Evolutionary conservation across 495 filamentous ascomycete species (phyloP).

Genomic region (Chaetomium fimeti): DNA sequence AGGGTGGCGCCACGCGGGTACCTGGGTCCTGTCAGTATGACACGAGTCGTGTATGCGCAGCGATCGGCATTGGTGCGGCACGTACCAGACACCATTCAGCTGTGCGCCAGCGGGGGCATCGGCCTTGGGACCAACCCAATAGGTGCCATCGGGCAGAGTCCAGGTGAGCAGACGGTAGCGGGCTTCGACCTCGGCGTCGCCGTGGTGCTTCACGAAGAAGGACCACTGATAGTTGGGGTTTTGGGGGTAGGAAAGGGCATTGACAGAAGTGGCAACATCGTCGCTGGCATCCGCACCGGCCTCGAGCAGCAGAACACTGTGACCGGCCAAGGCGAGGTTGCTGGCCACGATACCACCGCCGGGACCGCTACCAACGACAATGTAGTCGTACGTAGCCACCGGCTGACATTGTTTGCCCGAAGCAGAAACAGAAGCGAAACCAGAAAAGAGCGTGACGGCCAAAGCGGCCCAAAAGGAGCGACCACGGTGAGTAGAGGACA

Average conservation of each 20-base stretch:
- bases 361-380: constrained; percentile 64
- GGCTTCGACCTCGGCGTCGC: constrained; percentile 25
- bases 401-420: background rate
- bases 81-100: constrained; percentile 39
- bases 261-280: constrained; percentile 39
- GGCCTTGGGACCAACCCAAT: constrained; percentile 37
- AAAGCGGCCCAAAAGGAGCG: constrained; percentile 19
- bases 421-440: constrained; percentile 8
- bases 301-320: constrained; percentile 60
- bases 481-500: constrained; percentile 10
- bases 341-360: constrained; percentile 62
- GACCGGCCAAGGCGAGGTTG: constrained; percentile 57
- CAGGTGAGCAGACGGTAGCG: constrained; percentile 12
- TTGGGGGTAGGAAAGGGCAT: constrained; percentile 38
- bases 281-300: constrained; percentile 60
- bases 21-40: background rate
- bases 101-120: constrained; percentile 40
- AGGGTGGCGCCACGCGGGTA: constrained; percentile 48
- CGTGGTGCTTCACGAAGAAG: constrained; percentile 46
- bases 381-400: constrained; percentile 55
- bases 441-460: constrained; percentile 18
- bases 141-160: constrained; percentile 37
- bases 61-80: background rate
- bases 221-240: constrained; percentile 46
- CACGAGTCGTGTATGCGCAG: background rate